Percentiles rank a stretch among this genome's conserved stretches.
Evolutionary conservation across 768 basidiomycete species (phyloP).

Genomic region (Tricholoma bakamatsutake): DNA sequence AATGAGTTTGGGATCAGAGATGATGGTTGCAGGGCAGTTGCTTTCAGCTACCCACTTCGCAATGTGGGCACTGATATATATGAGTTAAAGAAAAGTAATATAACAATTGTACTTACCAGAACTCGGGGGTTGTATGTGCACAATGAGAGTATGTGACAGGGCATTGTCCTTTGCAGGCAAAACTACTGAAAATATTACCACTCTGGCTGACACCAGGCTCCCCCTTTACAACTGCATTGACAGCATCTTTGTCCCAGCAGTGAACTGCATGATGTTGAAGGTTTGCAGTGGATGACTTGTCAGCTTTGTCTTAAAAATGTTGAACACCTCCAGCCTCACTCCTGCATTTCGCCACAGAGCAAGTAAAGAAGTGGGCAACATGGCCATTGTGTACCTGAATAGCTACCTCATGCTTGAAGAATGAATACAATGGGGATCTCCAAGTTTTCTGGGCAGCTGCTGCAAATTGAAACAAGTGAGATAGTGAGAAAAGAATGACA

Average conservation of each 20-base stretch:
- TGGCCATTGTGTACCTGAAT: neutral
- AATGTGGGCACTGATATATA: too few relatives aligned
- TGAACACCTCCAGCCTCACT: too few relatives aligned
- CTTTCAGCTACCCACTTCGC: constrained; percentile 20
- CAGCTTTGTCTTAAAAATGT: neutral
- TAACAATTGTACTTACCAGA: constrained; percentile 11
- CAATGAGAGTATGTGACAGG: constrained; percentile 7
- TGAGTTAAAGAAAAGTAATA: neutral
- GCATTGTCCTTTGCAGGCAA: constrained; percentile 9
- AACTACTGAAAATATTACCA: constrained; percentile 4
- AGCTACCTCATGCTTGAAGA: neutral
- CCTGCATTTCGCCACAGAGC: too few relatives aligned
- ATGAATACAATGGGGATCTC: neutral
- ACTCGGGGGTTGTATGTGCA: constrained; percentile 1
- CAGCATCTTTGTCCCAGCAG: neutral
- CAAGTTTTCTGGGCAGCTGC: neutral
- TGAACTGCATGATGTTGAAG: neutral
- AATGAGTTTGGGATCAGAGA: constrained; percentile 1
- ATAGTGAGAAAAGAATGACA: neutral
- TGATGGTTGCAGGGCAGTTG: constrained; percentile 16
- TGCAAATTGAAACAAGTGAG: too few relatives aligned
- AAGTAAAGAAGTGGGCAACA: constrained; percentile 1
- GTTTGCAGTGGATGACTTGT: neutral
- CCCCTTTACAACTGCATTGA: neutral
- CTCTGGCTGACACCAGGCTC: neutral